phyloP scores from a whole-genome alignment of 768 basidiomycete genomes.

The Russula virescens region DNA sequence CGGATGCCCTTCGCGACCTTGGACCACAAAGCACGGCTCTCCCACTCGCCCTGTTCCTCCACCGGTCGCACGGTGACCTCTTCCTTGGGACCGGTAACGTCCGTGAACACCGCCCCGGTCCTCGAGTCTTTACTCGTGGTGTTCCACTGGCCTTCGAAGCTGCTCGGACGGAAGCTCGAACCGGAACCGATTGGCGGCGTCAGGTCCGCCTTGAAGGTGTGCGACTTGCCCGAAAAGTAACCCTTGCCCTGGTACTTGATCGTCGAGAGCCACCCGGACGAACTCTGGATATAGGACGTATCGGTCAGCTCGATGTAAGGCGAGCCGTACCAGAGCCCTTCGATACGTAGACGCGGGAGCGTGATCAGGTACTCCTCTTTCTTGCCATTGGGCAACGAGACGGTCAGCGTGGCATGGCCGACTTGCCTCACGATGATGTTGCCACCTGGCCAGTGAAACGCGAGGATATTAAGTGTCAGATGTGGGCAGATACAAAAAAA shows the following conservation, averaged over 20 bases:
- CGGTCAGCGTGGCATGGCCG: constrained; percentile 82
- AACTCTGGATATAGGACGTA: constrained; percentile 67
- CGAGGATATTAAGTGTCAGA: neutral
- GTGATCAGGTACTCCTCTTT: constrained; percentile 83
- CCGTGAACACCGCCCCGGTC: constrained; percentile 59
- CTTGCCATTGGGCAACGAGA: constrained; percentile 50
- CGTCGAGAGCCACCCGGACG: constrained; percentile 53
- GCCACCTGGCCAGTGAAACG: constrained; percentile 39
- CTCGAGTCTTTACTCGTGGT: constrained; percentile 50
- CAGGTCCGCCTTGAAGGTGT: constrained; percentile 85
- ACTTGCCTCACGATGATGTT: constrained; percentile 89
- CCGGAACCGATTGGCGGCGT: constrained; percentile 36
- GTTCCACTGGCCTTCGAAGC: constrained; percentile 81
- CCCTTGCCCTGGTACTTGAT: constrained; percentile 92
- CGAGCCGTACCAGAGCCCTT: constrained; percentile 86
- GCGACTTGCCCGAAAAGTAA: constrained; percentile 90
- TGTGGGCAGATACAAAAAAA: neutral
- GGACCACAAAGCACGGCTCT: constrained; percentile 81
- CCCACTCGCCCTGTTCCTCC: constrained; percentile 70
- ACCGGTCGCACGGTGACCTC: constrained; percentile 62
- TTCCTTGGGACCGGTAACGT: constrained; percentile 67
- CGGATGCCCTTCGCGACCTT: constrained; percentile 87
- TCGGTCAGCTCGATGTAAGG: constrained; percentile 92
- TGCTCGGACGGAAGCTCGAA: constrained; percentile 30
- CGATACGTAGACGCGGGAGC: constrained; percentile 85